These are phyloP conservation scores for Emydomyces testavorans DNA, from an alignment of 2,329 filamentous ascomycete species.

Conservation along the genomic window DNA sequence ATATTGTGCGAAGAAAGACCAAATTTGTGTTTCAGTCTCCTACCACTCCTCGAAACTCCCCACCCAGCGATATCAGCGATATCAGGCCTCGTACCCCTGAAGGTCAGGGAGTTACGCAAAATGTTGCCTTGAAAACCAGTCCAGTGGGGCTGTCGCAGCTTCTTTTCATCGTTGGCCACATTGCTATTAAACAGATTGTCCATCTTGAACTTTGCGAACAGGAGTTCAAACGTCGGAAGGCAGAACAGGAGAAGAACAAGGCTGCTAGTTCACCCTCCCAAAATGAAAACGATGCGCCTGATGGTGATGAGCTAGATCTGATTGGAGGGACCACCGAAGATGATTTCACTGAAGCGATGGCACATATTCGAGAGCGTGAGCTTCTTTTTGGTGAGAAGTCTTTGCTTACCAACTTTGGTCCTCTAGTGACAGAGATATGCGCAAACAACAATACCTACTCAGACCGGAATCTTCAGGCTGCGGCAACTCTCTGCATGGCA, in stretches of 20 bases:
- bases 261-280: conserved; percentile 34
- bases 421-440: conserved; percentile 84
- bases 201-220: conserved; percentile 94
- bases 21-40: conserved; percentile 59
- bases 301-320: conserved; percentile 82
- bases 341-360: conserved; percentile 79
- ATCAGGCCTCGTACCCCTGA: conserved; percentile 17
- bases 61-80: conserved; percentile 23
- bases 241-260: conserved; percentile 40
- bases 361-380: conserved; percentile 72
- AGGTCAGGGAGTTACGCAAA: conserved; percentile 17
- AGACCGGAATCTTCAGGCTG: conserved; percentile 80
- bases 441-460: conserved; percentile 86
- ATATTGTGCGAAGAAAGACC: conserved; percentile 78
- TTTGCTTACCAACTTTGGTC: conserved; percentile 79
- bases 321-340: conserved; percentile 95
- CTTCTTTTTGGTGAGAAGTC: conserved; percentile 72
- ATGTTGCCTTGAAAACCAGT: conserved; percentile 51
- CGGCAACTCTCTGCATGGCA: conserved; percentile 84
- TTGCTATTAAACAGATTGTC: conserved; percentile 97
- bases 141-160: conserved; percentile 73
- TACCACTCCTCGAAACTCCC: conserved; percentile 21
- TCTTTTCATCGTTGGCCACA: conserved; percentile 87
- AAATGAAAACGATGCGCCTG: conserved; percentile 47
- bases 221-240: conserved; percentile 92